Evolutionary conservation across 2,329 filamentous ascomycete species (phyloP).

Genomic region (Fusarium illudens): DNA sequence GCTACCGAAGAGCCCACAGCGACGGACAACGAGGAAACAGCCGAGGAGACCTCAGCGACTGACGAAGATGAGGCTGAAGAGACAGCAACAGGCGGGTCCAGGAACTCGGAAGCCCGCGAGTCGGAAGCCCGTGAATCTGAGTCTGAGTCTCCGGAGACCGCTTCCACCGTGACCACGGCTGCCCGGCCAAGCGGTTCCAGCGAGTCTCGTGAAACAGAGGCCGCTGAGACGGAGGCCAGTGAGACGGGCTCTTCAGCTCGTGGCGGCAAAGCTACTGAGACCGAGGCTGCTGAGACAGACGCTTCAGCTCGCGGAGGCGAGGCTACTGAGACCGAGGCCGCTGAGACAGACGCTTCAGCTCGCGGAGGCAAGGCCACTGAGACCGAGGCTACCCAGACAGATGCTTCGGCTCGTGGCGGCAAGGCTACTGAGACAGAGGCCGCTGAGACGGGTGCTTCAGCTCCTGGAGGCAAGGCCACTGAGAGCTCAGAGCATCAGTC

Average conservation of each 20-base stretch:
- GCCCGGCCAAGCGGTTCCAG: neutral
- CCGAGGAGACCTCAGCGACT: conserved; percentile 7
- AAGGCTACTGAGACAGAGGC: conserved; percentile 2
- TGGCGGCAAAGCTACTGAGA: neutral
- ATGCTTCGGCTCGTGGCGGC: neutral
- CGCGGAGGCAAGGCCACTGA: neutral
- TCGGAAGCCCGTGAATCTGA: conserved; percentile 25
- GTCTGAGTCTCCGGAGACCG: conserved; percentile 20
- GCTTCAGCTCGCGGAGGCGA: neutral
- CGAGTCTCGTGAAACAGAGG: conserved; percentile 2
- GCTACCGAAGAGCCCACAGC: conserved; percentile 7
- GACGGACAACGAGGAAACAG: neutral
- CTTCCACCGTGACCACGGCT: conserved; percentile 16
- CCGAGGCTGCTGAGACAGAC: neutral
- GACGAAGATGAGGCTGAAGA: conserved; percentile 26
- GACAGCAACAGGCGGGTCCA: conserved; percentile 28
- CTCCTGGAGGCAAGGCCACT: neutral
- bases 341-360: neutral
- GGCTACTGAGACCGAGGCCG: neutral
- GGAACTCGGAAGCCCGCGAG: conserved; percentile 32
- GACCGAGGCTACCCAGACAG: neutral
- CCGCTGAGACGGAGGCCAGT: neutral
- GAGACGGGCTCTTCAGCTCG: neutral
- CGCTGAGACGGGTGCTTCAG: conserved; percentile 2
- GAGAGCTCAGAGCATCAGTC: conserved; percentile 17